Evolutionary conservation across 371 early-diverging fungal species (phyloP).

Genomic region (Saksenaea oblongispora): DNA sequence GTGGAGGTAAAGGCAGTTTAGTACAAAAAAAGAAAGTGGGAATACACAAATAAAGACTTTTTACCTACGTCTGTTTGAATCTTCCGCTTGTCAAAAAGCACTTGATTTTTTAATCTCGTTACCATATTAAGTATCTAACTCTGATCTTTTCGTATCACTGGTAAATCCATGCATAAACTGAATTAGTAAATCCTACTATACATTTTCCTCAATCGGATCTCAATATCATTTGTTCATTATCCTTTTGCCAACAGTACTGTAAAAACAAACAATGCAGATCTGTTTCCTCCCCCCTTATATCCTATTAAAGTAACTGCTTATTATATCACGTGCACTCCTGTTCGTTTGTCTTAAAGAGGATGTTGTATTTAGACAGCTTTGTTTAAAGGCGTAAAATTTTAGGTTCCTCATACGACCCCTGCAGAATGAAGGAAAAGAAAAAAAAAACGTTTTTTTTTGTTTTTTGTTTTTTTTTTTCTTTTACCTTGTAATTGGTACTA

Average conservation of each 20-base stretch:
- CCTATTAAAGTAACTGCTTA: neutral
- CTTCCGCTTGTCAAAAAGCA: neutral
- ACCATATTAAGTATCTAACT: neutral
- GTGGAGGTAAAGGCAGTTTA: neutral
- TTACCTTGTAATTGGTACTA: neutral
- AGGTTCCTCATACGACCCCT: neutral
- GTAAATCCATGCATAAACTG: neutral
- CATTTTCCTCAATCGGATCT: too few species aligned
- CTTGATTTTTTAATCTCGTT: neutral
- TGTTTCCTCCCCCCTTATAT: neutral
- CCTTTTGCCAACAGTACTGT: neutral
- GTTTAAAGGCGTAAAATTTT: slow-evolving; percentile 1
- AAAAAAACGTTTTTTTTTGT: neutral
- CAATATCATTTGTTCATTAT: neutral
- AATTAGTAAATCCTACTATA: neutral
- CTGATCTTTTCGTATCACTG: neutral
- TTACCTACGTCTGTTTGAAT: neutral
- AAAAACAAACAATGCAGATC: slow-evolving; percentile 4
- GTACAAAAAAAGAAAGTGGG: neutral
- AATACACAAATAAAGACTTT: neutral
- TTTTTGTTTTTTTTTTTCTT: too few species aligned
- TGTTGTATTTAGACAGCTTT: neutral
- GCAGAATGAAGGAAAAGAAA: neutral
- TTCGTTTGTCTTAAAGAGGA: neutral
- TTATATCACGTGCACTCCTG: neutral